Conservation (phyloP, 2,329 filamentous ascomycete genomes). For the Aaosphaeria pasadenensis region DNA sequence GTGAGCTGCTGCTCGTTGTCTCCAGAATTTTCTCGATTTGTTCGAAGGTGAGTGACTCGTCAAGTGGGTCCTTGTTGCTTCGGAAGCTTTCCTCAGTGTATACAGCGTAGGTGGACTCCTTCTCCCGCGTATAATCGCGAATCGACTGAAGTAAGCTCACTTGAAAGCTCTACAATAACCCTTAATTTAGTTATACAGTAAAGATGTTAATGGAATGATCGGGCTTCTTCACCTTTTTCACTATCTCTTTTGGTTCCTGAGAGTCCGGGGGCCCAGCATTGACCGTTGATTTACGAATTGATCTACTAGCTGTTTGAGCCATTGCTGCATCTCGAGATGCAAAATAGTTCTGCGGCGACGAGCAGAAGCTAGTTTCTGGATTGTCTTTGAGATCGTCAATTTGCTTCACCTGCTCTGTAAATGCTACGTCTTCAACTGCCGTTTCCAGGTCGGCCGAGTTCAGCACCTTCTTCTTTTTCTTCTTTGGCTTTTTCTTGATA, state of each 20-base stretch:
- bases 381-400: neutral
- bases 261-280: too few relatives aligned
- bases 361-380: too few relatives aligned
- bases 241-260: neutral
- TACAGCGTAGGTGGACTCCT: neutral
- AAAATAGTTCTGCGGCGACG: too few relatives aligned
- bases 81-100: too few relatives aligned
- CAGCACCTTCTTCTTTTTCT: conserved; percentile 3
- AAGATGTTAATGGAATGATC: neutral
- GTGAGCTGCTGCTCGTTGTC: too few relatives aligned
- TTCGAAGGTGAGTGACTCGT: too few relatives aligned
- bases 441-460: neutral
- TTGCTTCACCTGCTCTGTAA: neutral
- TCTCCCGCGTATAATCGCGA: neutral
- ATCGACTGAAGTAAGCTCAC: neutral
- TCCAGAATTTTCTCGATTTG: too few relatives aligned
- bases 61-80: too few relatives aligned
- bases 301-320: too few relatives aligned
- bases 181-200: neutral
- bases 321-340: too few relatives aligned
- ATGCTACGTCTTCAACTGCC: neutral
- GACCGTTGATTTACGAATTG: too few relatives aligned
- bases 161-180: neutral
- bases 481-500: conserved; percentile 1
- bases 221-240: neutral